Evolutionary conservation across 225 moss, liverwort and hornwort genomes (phyloP).

Genomic region (Asterella californica): DNA sequence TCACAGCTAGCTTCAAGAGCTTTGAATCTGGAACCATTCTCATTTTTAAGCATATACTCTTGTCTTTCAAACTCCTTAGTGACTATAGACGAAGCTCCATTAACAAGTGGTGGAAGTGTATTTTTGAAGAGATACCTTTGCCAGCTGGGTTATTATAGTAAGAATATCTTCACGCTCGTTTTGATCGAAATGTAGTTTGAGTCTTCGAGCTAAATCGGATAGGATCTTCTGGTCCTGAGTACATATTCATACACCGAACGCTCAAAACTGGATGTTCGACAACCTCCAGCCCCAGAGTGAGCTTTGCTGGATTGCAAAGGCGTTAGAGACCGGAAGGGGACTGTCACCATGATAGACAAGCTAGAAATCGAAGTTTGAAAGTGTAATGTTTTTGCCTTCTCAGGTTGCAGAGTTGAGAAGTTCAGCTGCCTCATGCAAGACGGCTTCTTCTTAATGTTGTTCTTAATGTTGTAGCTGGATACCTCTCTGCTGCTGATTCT

Average conservation of each 20-base stretch:
- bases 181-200: conserved; percentile 49
- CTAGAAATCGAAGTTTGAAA: conserved; percentile 4
- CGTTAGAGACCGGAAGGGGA: conserved; percentile 1
- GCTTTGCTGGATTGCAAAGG: conserved; percentile 27
- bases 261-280: conserved; percentile 35
- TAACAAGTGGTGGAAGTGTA: neutral
- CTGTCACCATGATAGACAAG: neutral
- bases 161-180: conserved; percentile 56
- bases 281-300: conserved; percentile 27
- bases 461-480: conserved; percentile 38
- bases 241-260: conserved; percentile 22
- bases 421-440: conserved; percentile 14
- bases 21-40: neutral
- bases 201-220: conserved; percentile 53
- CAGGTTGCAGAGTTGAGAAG: conserved; percentile 31
- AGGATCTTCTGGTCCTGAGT: conserved; percentile 30
- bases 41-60: neutral
- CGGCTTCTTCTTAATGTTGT: neutral
- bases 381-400: neutral
- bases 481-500: conserved; percentile 38
- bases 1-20: too few relatives aligned
- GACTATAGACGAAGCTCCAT: neutral
- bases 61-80: neutral
- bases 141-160: conserved; percentile 53
- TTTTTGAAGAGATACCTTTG: conserved; percentile 39